These are phyloP conservation scores for Stagonosporopsis vannaccii DNA, from an alignment of 2,329 filamentous ascomycete genomes.

Conservation along the genomic window DNA sequence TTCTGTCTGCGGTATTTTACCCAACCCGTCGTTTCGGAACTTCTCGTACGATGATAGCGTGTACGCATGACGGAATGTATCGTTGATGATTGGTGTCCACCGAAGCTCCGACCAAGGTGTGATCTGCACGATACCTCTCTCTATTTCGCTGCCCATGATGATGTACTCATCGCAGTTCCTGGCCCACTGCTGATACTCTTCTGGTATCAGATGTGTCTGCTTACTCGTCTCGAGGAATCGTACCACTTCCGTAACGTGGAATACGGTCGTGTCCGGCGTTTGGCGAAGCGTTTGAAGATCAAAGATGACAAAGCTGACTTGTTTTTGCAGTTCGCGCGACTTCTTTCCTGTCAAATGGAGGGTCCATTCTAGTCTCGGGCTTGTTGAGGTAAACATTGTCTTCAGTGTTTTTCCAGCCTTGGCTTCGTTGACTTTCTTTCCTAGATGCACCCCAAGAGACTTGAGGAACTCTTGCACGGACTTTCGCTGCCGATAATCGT, in stretches of 20 bases:
- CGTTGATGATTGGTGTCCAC: not conserved
- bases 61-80: not conserved
- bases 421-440: not conserved
- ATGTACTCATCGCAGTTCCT: not conserved
- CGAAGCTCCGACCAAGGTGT: not conserved
- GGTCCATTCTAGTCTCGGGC: not conserved
- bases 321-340: not conserved
- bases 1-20: not conserved
- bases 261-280: not conserved
- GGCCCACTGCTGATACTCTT: not conserved
- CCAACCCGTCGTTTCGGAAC: not conserved
- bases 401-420: not conserved
- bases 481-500: not conserved
- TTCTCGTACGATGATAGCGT: not conserved
- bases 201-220: not conserved
- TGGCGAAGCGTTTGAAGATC: not conserved
- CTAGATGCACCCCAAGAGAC: not conserved
- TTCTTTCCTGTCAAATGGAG: not conserved
- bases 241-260: not conserved
- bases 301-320: not conserved
- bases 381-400: not conserved
- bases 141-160: not conserved
- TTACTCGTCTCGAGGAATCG: not conserved
- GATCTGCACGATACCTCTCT: not conserved
- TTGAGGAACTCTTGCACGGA: not conserved